Evolutionary conservation across 108 stramenopile genomes (phyloP), one percentile per base, ranked within the genome.

Genomic region (Nitzschia sp.): DNA sequence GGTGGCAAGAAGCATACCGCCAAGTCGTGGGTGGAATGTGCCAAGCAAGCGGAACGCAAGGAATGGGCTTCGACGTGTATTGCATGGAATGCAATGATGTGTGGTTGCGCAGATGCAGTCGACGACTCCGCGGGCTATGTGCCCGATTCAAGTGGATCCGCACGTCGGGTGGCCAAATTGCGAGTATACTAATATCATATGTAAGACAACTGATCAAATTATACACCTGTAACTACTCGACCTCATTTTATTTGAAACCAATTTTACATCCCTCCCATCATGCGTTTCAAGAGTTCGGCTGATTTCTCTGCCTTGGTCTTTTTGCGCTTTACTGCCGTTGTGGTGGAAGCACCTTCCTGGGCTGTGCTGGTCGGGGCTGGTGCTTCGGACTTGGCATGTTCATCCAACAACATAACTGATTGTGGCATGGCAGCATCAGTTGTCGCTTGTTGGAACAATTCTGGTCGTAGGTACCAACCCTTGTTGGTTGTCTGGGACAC

Each of bases 251-350:
- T n/a, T n/a, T n/a, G n/a, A n/a, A n/a, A n/a, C n/a, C n/a, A n/a
- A 5, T 58, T 38, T 46, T 62, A 62, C 24, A 24, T 62, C 11
- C 43, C 43, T 14, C 82, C 82, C 75, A 83, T 74, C 82, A 83
- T 83, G 19, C 75, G 74, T 63, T 62, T 69, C 53, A 83, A 42
- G 29, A 83, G 22, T 15, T 53, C 78, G 3, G 76, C 74, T 63
- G 79, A 73, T 57, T 71, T 72, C 51, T 74, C 70, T 46, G 54
- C 68, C 26, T 67, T 70, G 19, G 66, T 67, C 29, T 61, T 73
- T 40, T 69, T 72, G 11, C 22, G 41, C 63, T 73, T 69, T 14
- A 14, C 19, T 7, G 17, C n/a, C 0, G 41, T 57, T 51, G 71
- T 15, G 10, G 11, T 24, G 40, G 48, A 53, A 22, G 10, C 26